These are phyloP conservation scores for Forsythia suspensa DNA, from an alignment of 257 asterid species.

Conservation along the genomic window DNA sequence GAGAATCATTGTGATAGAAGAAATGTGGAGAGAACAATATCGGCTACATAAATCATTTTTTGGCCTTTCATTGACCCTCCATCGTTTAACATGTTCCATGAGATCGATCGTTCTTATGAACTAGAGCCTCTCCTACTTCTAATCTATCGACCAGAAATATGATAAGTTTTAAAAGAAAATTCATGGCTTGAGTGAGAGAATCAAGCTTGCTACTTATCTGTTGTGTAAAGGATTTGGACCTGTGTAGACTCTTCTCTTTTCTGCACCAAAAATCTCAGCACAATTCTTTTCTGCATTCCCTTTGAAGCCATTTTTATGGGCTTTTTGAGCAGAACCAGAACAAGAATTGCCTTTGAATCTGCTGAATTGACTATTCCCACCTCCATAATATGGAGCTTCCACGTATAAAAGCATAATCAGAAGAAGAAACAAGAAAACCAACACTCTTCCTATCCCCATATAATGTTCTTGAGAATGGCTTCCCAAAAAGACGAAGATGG, in stretches of 20 bases:
- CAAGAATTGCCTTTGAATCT: slow-evolving; percentile 32
- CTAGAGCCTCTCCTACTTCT: not conserved
- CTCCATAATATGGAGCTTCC: slow-evolving; percentile 45
- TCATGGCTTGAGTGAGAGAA: slow-evolving; percentile 40
- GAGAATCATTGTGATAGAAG: too few species aligned
- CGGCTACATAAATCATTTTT: not conserved
- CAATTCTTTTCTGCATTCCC: slow-evolving; percentile 16
- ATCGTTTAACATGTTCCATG: not conserved
- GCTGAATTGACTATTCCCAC: slow-evolving; percentile 31
- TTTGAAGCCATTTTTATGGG: slow-evolving; percentile 4
- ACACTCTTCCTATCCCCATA: slow-evolving; percentile 48
- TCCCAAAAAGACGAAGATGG: not conserved
- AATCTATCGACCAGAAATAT: not conserved
- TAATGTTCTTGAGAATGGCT: slow-evolving; percentile 17
- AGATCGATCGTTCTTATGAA: not conserved
- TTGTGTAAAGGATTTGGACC: slow-evolving; percentile 97
- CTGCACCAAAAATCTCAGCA: slow-evolving; percentile 52
- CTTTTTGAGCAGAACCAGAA: slow-evolving; percentile 9
- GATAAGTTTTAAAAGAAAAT: not conserved
- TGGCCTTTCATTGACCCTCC: slow-evolving; percentile 10
- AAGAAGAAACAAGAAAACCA: slow-evolving; percentile 39
- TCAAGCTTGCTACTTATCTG: slow-evolving; percentile 60
- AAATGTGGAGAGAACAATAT: not conserved
- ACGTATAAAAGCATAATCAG: slow-evolving; percentile 39
- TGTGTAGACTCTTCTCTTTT: slow-evolving; percentile 78